Conservation (phyloP, 2,329 filamentous ascomycete genomes). For the Pseudopithomyces maydicus region DNA sequence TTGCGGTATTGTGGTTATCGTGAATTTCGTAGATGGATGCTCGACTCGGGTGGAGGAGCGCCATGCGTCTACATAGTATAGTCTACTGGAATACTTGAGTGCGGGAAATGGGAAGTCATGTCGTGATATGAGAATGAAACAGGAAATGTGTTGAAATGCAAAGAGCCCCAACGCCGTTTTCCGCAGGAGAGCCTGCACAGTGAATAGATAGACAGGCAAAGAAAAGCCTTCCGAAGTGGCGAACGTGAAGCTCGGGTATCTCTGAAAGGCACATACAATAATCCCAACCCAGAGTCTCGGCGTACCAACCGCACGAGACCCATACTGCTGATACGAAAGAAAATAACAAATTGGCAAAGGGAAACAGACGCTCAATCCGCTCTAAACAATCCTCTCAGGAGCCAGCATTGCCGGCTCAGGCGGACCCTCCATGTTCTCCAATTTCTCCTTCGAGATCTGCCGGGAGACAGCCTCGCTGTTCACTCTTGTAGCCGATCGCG, state of each 20-base stretch:
- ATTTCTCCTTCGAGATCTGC: slow-evolving; percentile 19
- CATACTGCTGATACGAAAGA: no score
- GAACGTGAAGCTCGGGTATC: not conserved
- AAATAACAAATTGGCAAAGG: not conserved
- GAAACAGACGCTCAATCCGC: not conserved
- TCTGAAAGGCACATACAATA: not conserved
- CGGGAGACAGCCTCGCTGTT: slow-evolving; percentile 20
- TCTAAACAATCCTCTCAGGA: not conserved
- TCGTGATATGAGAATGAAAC: no score
- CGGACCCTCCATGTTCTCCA: slow-evolving; percentile 16
- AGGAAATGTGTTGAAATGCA: not conserved
- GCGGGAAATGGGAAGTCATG: not conserved
- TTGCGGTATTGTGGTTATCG: not conserved
- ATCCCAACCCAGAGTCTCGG: not conserved
- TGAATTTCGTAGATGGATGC: slow-evolving; percentile 36
- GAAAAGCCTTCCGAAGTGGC: not conserved
- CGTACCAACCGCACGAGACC: no score
- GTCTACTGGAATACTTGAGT: no score
- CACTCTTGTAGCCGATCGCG: slow-evolving; percentile 29
- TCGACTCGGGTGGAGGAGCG: slow-evolving; percentile 35
- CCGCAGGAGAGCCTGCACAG: not conserved
- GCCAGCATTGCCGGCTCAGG: not conserved
- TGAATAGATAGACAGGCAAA: not conserved
- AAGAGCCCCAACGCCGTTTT: not conserved
- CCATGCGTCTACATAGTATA: slow-evolving; percentile 38